A percentile compares a stretch with the other conserved stretches of the same genome.
phyloP scores from a whole-genome alignment of 1,139 yeast genomes.

The Candida frijolesensis region DNA sequence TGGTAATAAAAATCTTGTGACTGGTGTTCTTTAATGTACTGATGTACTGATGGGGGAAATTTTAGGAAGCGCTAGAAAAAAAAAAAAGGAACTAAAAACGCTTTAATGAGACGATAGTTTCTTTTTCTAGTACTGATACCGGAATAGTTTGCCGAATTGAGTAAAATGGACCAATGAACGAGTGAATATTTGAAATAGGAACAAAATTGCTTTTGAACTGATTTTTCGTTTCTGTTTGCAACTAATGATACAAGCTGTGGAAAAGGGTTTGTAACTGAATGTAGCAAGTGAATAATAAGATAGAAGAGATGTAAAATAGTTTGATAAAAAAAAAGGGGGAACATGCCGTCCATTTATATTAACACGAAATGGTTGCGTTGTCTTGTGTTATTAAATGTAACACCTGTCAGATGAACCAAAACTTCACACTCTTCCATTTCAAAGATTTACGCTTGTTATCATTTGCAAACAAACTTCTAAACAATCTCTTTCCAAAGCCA shows the following conservation, averaged over 20 bases:
- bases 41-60: background rate
- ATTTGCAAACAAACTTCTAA: background rate
- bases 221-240: background rate
- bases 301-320: background rate
- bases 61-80: background rate
- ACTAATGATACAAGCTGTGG: background rate
- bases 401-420: background rate
- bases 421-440: background rate
- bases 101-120: background rate
- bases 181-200: background rate
- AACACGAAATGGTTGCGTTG: background rate
- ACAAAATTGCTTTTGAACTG: background rate
- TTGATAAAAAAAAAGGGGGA: background rate
- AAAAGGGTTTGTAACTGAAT: background rate
- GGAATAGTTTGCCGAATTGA: slow-evolving; percentile 3
- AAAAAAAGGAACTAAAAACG: background rate
- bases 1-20: slow-evolving; percentile 1
- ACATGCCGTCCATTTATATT: background rate
- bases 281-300: background rate
- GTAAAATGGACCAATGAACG: slow-evolving; percentile 2
- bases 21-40: background rate
- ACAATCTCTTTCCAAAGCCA: background rate
- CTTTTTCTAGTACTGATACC: background rate
- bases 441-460: slow-evolving; percentile 2
- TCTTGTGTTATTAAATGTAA: background rate